Evolutionary conservation across 805 yeast species (phyloP).

Genomic region (Monosporozyma servazzii): DNA sequence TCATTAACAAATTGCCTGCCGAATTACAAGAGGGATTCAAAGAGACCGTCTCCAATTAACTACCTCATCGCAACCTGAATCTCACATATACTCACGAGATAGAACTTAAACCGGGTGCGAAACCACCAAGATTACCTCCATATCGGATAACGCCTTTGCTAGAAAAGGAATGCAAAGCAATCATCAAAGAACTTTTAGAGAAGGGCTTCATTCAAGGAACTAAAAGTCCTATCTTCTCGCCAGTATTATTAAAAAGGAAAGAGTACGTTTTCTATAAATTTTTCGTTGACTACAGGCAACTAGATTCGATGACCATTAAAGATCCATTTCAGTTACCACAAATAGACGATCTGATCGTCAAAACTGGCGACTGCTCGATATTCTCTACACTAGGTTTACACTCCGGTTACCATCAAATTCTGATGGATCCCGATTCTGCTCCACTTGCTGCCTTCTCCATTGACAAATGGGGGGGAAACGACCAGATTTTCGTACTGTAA

Average conservation of each 20-base stretch:
- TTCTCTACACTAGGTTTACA: slow-evolving; percentile 9
- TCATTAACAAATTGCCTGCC: neutral
- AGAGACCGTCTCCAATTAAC: neutral
- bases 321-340: slow-evolving; percentile 7
- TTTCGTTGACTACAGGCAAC: slow-evolving; percentile 7
- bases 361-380: slow-evolving; percentile 1
- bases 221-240: slow-evolving; percentile 10
- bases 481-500: too few species aligned
- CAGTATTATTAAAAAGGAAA: slow-evolving; percentile 10
- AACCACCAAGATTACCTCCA: slow-evolving; percentile 9
- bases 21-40: neutral
- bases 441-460: neutral
- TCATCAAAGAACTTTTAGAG: slow-evolving; percentile 6
- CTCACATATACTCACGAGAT: slow-evolving; percentile 3
- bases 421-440: slow-evolving; percentile 3
- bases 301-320: slow-evolving; percentile 7
- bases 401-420: slow-evolving; percentile 11
- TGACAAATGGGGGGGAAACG: too few species aligned
- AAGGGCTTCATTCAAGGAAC: slow-evolving; percentile 6
- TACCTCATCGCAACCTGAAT: neutral
- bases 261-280: slow-evolving; percentile 9
- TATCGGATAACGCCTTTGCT: slow-evolving; percentile 9
- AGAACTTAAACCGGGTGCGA: slow-evolving; percentile 1
- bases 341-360: slow-evolving; percentile 5
- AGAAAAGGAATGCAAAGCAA: slow-evolving; percentile 3